Evolutionary conservation across 2,329 filamentous ascomycete species (phyloP), one percentile per base, ranked within the genome.

Genomic region (Cladorrhinum sp.): DNA sequence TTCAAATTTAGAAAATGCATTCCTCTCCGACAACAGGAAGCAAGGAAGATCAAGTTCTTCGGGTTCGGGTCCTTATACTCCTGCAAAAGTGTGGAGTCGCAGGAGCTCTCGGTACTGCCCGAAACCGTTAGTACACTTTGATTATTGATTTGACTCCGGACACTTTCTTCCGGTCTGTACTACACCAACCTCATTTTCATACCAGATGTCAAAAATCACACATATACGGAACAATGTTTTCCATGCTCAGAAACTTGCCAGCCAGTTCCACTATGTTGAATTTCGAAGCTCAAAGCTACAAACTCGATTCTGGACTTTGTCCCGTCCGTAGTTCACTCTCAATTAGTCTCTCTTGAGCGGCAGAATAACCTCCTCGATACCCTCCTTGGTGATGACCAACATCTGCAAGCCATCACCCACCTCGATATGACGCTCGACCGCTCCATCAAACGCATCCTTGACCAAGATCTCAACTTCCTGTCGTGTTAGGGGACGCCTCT

Each of bases 341-440:
- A 45, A 3, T 45, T 89, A 96, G 77, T 96, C 92, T 79, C 87
- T 87, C 90, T 99, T 99, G 80, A 99, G 79, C 25, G 90, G 88
- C 68, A 88, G 78, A 71, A 89, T 89, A 55, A 86, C 84, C 82
- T 99, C 95, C 79, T 96, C 85, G 71, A 98, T 92, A 10, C 95
- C 95, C 57, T 92, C 81, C 76, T 84, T 86, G 53, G 92, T 96
- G 71, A 98, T 92, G 68, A 96, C 86, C 83, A 99, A 83, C 85
- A 97, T 93, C 82, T 99, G 95, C 74, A 99, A 78, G 55, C 90
- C 89, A 79, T 99, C 95, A 76, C 95, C 95, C 64, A 99, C 96
- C 82, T 99, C 95, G 69, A 99, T 99, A 79, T 99, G 95, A 78
- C 95, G 90, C 84, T 99, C 95, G 32, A 96, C 93, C 3, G 96